Conservation (phyloP, 2,329 filamentous ascomycete genomes). For the Dactylellina leptospora region DNA sequence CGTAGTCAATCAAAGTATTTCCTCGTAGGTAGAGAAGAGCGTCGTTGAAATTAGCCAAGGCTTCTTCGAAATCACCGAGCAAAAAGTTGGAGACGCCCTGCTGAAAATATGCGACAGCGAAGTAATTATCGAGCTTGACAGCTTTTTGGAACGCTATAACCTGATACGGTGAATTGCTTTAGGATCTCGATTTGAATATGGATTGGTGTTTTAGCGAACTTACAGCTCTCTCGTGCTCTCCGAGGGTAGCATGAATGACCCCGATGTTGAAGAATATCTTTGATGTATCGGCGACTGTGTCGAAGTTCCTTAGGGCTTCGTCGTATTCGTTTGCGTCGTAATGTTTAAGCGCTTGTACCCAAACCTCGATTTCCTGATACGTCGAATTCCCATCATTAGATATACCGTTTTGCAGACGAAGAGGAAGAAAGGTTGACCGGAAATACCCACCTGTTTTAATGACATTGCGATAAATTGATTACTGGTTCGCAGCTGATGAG, state of each 20-base stretch:
- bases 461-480: slow-evolving; percentile 63
- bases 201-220: slow-evolving; percentile 60
- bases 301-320: slow-evolving; percentile 82
- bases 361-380: slow-evolving; percentile 95
- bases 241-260: slow-evolving; percentile 94
- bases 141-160: slow-evolving; percentile 95
- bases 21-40: slow-evolving; percentile 92
- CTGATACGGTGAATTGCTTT: slow-evolving; percentile 63
- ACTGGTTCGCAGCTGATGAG: background rate
- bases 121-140: slow-evolving; percentile 88
- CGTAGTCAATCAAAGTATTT: slow-evolving; percentile 97
- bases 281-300: slow-evolving; percentile 88
- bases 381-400: too few relatives aligned
- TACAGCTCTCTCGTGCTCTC: slow-evolving; percentile 94
- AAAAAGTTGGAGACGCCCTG: slow-evolving; percentile 98
- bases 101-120: slow-evolving; percentile 97
- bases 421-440: background rate
- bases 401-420: too few relatives aligned
- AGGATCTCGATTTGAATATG: background rate
- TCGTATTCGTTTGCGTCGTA: slow-evolving; percentile 99
- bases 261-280: slow-evolving; percentile 99
- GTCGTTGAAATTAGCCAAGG: slow-evolving; percentile 97
- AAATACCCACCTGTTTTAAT: slow-evolving; percentile 67
- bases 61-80: slow-evolving; percentile 95
- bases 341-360: slow-evolving; percentile 86